These are phyloP conservation scores for Polyporus arcularius DNA, from an alignment of 768 basidiomycete genomes.

Conservation along the genomic window DNA sequence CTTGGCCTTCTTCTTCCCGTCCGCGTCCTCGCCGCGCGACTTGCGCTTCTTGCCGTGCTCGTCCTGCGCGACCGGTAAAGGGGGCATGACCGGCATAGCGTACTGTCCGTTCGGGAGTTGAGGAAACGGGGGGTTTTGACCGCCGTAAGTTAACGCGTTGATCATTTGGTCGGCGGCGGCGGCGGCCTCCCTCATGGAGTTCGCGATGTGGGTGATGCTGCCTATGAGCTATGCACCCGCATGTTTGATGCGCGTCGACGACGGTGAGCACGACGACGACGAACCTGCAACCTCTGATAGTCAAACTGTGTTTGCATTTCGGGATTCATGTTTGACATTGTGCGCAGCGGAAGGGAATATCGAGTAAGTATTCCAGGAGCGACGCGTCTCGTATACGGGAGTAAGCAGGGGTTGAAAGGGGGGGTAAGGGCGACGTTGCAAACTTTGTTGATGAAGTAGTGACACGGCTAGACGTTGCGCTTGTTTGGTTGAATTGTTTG, in stretches of 20 bases:
- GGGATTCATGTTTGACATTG: conserved; percentile 13
- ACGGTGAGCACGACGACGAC: conserved; percentile 11
- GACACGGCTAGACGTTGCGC: conserved; percentile 22
- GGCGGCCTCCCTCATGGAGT: conserved; percentile 64
- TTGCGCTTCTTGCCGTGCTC: conserved; percentile 19
- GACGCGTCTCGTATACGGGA: conserved; percentile 23
- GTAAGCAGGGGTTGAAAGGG: conserved; percentile 31
- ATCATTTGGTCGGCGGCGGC: conserved; percentile 56
- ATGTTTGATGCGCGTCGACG: conserved; percentile 2
- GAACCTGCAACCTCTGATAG: conserved; percentile 32
- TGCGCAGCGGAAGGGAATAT: neutral
- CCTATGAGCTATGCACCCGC: conserved; percentile 48
- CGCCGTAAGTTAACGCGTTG: conserved; percentile 36
- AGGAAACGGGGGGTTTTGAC: conserved; percentile 14
- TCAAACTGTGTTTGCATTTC: conserved; percentile 30
- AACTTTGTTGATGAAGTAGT: conserved; percentile 33
- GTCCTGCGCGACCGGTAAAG: conserved; percentile 20
- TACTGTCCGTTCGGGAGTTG: conserved; percentile 6
- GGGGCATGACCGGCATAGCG: conserved; percentile 10
- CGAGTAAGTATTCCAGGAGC: conserved; percentile 25
- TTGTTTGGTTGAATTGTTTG: conserved; percentile 31
- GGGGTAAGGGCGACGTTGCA: conserved; percentile 41
- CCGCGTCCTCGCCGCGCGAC: conserved; percentile 23
- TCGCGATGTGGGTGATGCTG: conserved; percentile 57
- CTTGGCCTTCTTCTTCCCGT: conserved; percentile 53